Percentiles rank a stretch among this genome's conserved stretches.
These are phyloP conservation scores for Cyclostephanos invisitatus DNA, from an alignment of 108 stramenopile genomes.

Conservation along the genomic window DNA sequence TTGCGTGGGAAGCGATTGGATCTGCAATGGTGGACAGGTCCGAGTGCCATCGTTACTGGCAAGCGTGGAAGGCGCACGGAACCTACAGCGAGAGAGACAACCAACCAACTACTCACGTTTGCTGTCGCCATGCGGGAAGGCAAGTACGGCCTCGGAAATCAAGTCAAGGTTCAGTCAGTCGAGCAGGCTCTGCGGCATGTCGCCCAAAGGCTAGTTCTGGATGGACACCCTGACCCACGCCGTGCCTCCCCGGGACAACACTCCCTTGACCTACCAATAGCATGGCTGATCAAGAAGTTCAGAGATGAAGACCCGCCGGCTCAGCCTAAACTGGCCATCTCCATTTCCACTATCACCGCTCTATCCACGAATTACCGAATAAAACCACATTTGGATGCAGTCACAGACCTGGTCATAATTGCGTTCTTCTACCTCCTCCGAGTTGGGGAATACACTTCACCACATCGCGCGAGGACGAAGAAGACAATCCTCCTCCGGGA, in stretches of 20 bases:
- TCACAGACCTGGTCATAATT: neutral
- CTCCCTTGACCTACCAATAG: neutral
- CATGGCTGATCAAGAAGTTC: neutral
- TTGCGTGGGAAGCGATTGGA: slow-evolving; percentile 5
- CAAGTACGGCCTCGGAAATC: neutral
- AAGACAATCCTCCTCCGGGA: no score
- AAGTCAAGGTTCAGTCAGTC: neutral
- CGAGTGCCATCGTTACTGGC: neutral
- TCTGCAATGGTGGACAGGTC: neutral
- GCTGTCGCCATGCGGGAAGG: no score
- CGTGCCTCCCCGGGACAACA: neutral
- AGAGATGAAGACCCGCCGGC: slow-evolving; percentile 8
- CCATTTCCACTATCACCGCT: neutral
- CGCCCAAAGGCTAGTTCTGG: neutral
- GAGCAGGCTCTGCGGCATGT: neutral
- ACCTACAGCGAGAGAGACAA: neutral
- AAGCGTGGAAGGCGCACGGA: neutral
- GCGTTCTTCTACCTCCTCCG: neutral
- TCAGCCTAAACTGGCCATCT: slow-evolving; percentile 4
- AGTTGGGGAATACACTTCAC: no score
- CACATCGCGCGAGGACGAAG: no score
- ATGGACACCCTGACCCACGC: neutral
- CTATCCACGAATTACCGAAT: neutral
- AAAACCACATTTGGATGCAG: neutral
- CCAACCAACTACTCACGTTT: neutral